Conservation (phyloP, 495 filamentous ascomycete genomes). For the Tuber indicum region DNA sequence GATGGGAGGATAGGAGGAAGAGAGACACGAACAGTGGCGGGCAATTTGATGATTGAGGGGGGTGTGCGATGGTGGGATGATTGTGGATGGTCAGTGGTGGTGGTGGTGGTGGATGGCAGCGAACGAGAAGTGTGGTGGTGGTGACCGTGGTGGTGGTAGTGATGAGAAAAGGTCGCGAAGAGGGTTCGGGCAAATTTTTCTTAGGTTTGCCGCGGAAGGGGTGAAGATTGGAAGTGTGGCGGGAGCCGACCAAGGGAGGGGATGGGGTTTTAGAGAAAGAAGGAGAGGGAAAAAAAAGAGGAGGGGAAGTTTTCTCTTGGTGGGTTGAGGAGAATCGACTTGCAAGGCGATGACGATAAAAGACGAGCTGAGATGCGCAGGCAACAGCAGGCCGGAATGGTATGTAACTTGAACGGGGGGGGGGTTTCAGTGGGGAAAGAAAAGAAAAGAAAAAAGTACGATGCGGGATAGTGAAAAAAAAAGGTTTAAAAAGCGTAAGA, state of each 20-base stretch:
- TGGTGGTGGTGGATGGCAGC: conserved; percentile 32
- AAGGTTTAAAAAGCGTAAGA: conserved; percentile 38
- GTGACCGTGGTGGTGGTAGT: not conserved
- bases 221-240: conserved; percentile 42
- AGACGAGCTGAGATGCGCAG: conserved; percentile 36
- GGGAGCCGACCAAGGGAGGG: conserved; percentile 42
- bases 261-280: conserved; percentile 45
- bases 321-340: conserved; percentile 26
- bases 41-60: conserved; percentile 16
- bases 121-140: conserved; percentile 13
- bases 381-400: conserved; percentile 9
- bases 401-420: conserved; percentile 17
- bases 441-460: conserved; percentile 27
- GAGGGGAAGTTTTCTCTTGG: conserved; percentile 37
- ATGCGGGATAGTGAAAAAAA: conserved; percentile 37
- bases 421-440: conserved; percentile 20
- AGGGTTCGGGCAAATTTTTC: conserved; percentile 6
- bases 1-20: conserved; percentile 19
- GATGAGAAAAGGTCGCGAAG: conserved; percentile 5
- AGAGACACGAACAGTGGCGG: conserved; percentile 23
- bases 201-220: conserved; percentile 43
- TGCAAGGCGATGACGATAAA: conserved; percentile 38
- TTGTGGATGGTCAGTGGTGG: conserved; percentile 26
- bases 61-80: conserved; percentile 26
- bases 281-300: conserved; percentile 45